Evolutionary conservation across 768 basidiomycete genomes (phyloP).

Genomic region (Mycena capillaripes): DNA sequence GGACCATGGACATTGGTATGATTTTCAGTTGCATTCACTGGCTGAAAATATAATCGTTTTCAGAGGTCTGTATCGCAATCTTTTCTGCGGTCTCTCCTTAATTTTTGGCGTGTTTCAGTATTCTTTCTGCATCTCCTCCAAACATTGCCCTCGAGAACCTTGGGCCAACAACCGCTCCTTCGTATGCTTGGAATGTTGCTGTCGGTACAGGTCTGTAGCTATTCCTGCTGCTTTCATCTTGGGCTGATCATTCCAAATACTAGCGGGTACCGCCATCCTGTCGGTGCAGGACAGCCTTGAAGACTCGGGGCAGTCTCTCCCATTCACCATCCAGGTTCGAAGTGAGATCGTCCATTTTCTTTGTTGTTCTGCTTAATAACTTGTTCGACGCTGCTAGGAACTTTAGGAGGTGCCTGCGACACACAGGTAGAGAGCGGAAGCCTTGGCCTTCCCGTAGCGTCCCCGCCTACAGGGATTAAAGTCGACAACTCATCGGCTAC

Average conservation of each 20-base stretch:
- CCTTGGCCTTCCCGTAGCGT: no score
- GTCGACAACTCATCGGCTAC: no score
- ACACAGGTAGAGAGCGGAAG: background rate
- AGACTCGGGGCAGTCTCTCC: constrained; percentile 17
- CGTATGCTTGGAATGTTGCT: constrained; percentile 20
- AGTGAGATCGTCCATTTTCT: background rate
- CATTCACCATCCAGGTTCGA: constrained; percentile 4
- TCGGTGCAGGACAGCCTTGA: constrained; percentile 12
- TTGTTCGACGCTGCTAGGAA: background rate
- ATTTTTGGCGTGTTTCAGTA: constrained; percentile 10
- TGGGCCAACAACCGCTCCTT: background rate
- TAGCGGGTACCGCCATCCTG: constrained; percentile 15
- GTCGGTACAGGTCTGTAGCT: background rate
- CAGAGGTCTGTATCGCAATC: constrained; percentile 7
- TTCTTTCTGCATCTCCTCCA: constrained; percentile 16
- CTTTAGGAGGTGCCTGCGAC: background rate
- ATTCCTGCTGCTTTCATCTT: background rate
- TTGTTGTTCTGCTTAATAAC: background rate
- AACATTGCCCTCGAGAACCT: background rate
- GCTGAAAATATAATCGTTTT: background rate
- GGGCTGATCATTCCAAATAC: background rate
- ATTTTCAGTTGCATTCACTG: background rate
- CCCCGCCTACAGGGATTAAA: no score
- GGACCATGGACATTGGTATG: constrained; percentile 23
- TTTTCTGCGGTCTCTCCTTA: background rate